These are phyloP conservation scores for Candida qinlingensis DNA, from an alignment of 805 yeast species.

Conservation along the genomic window DNA sequence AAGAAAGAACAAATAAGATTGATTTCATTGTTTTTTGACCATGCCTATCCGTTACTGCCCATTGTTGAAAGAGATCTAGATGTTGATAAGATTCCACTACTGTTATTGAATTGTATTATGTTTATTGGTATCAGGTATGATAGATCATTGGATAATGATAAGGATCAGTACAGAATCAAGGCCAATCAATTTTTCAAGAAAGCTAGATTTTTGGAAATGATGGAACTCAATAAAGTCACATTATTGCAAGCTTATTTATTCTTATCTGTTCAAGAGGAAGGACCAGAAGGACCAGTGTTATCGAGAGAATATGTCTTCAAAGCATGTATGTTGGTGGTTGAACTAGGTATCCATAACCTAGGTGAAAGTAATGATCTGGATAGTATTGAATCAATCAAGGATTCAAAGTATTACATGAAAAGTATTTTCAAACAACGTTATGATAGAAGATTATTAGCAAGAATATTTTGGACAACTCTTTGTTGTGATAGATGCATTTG, in stretches of 20 bases:
- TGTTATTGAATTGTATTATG: slow-evolving; percentile 8
- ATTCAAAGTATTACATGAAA: slow-evolving; percentile 1
- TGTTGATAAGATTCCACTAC: slow-evolving; percentile 1
- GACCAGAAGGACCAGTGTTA: slow-evolving; percentile 7
- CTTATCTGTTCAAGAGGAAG: slow-evolving; percentile 8
- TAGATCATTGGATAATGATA: not conserved
- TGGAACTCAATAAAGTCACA: slow-evolving; percentile 9
- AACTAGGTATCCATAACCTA: slow-evolving; percentile 7
- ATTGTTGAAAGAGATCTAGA: slow-evolving; percentile 4
- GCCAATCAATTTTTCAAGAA: slow-evolving; percentile 2
- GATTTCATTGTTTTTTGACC: slow-evolving; percentile 1
- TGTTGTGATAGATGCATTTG: slow-evolving; percentile 10
- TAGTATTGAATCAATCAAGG: slow-evolving; percentile 1
- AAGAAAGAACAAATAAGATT: not conserved
- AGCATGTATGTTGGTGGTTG: slow-evolving; percentile 4
- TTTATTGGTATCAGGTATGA: slow-evolving; percentile 4
- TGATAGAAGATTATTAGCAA: slow-evolving; percentile 4
- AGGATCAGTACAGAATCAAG: not conserved
- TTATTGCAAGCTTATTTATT: slow-evolving; percentile 7
- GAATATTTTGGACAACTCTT: slow-evolving; percentile 9
- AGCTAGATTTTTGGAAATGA: slow-evolving; percentile 6
- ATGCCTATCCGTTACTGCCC: slow-evolving; percentile 8
- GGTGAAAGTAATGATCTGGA: slow-evolving; percentile 5
- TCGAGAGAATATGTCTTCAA: slow-evolving; percentile 6
- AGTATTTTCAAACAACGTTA: slow-evolving; percentile 3